These are phyloP conservation scores for Maudiozyma serrabonitensis DNA, from an alignment of 805 yeast genomes.

Conservation along the genomic window DNA sequence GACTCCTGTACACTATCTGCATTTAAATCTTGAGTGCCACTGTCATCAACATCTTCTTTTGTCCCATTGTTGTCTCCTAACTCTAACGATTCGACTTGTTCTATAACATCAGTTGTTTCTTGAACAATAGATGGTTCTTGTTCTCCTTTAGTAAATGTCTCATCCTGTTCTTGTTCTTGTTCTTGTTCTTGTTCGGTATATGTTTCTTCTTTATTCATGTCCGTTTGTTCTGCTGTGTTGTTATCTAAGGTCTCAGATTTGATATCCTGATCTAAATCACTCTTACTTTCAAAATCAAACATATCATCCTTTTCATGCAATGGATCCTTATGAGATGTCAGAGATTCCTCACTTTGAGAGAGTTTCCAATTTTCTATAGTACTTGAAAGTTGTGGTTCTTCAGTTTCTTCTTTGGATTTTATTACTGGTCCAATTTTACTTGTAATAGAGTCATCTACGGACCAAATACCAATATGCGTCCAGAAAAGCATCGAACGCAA, in stretches of 20 bases:
- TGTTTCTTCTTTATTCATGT: neutral
- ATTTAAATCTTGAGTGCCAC: neutral
- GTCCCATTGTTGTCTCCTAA: neutral
- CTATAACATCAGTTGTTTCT: too few relatives aligned
- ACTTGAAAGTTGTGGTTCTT: neutral
- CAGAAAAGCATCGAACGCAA: conserved; percentile 70
- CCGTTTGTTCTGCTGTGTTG: neutral
- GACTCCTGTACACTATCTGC: neutral
- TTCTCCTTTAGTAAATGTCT: neutral
- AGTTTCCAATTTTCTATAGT: neutral
- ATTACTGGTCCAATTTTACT: conserved; percentile 21
- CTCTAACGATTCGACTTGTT: too few relatives aligned
- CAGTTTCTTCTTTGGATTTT: conserved; percentile 4
- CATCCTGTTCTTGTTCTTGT: neutral
- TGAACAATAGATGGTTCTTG: too few relatives aligned
- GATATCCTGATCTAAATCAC: neutral
- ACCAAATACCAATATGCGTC: conserved; percentile 79
- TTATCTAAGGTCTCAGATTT: too few relatives aligned
- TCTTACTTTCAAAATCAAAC: conserved; percentile 19
- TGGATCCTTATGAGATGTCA: conserved; percentile 1
- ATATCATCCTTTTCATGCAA: conserved; percentile 8
- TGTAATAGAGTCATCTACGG: conserved; percentile 29
- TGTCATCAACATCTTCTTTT: neutral
- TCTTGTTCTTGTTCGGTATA: neutral
- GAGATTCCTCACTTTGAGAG: conserved; percentile 4